These are phyloP conservation scores for Geotrichum histeridarum DNA, from an alignment of 1,139 yeast genomes.

Conservation along the genomic window DNA sequence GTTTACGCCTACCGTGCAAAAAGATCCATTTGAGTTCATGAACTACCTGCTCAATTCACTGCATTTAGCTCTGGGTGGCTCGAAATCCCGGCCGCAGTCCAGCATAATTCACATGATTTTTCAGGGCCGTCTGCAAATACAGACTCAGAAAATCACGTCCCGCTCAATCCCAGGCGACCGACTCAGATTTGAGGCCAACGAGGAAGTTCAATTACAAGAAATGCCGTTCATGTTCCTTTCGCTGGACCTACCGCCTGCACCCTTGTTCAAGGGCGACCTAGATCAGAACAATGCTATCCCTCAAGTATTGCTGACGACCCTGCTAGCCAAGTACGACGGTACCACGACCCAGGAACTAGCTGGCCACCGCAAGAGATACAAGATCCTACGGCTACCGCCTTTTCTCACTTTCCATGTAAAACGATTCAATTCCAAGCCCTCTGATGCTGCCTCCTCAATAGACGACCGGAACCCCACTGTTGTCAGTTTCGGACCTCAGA, in stretches of 20 bases:
- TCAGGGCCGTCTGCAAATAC: conserved; percentile 51
- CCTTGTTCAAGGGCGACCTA: conserved; percentile 48
- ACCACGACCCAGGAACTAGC: conserved; percentile 35
- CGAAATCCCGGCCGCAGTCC: conserved; percentile 27
- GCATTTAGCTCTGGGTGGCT: conserved; percentile 39
- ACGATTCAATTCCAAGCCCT: conserved; percentile 43
- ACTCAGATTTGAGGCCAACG: conserved; percentile 24
- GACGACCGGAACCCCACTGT: conserved; percentile 56
- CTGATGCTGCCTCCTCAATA: conserved; percentile 19
- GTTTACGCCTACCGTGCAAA: conserved; percentile 39
- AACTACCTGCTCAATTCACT: conserved; percentile 56
- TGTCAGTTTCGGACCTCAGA: conserved; percentile 52
- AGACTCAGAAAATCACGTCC: conserved; percentile 32
- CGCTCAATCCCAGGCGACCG: conserved; percentile 30
- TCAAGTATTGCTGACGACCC: conserved; percentile 47
- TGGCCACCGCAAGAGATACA: conserved; percentile 40
- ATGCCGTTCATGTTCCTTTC: conserved; percentile 57
- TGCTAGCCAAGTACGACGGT: conserved; percentile 49
- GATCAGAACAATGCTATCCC: conserved; percentile 44
- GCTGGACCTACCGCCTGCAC: conserved; percentile 53
- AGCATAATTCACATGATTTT: conserved; percentile 37
- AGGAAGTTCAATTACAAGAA: conserved; percentile 16
- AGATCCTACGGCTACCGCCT: conserved; percentile 48
- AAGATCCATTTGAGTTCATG: conserved; percentile 54
- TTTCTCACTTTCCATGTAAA: conserved; percentile 54